Conservation (phyloP, 176 grass and related monocot species). For the Dactylis glomerata region DNA sequence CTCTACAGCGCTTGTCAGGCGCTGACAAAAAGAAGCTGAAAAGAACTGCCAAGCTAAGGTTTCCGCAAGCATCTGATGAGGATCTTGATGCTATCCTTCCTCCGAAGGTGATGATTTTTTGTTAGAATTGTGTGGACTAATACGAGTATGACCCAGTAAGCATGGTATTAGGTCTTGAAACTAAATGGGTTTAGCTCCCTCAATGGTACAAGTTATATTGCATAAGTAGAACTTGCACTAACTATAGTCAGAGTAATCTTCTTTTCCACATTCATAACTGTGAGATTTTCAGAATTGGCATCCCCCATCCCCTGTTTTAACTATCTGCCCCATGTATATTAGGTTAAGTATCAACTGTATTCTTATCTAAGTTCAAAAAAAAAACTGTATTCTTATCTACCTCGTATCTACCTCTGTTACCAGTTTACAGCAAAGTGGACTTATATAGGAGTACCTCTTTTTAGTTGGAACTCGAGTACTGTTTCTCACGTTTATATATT, state of each 20-base stretch:
- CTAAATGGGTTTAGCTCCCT: neutral
- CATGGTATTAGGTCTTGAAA: neutral
- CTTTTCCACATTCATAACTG: neutral
- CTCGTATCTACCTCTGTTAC: neutral
- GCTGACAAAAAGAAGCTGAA: slow-evolving; percentile 97
- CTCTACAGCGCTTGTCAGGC: slow-evolving; percentile 76
- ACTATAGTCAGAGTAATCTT: neutral
- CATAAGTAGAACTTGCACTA: neutral
- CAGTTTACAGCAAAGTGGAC: neutral
- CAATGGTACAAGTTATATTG: neutral
- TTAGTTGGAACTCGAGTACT: neutral
- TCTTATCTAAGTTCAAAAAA: no score
- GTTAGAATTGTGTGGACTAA: neutral
- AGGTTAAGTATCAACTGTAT: neutral
- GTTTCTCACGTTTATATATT: neutral
- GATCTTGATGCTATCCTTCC: slow-evolving; percentile 83
- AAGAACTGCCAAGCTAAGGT: slow-evolving; percentile 77
- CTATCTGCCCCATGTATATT: neutral
- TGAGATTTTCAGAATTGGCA: neutral
- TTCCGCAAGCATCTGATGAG: slow-evolving; percentile 69
- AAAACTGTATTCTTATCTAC: neutral
- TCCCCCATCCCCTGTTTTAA: neutral
- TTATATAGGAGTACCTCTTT: neutral
- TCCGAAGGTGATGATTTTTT: slow-evolving; percentile 54
- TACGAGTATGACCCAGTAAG: neutral